Conservation (phyloP, 805 yeast species). For the Pichia gijzeniarum region DNA sequence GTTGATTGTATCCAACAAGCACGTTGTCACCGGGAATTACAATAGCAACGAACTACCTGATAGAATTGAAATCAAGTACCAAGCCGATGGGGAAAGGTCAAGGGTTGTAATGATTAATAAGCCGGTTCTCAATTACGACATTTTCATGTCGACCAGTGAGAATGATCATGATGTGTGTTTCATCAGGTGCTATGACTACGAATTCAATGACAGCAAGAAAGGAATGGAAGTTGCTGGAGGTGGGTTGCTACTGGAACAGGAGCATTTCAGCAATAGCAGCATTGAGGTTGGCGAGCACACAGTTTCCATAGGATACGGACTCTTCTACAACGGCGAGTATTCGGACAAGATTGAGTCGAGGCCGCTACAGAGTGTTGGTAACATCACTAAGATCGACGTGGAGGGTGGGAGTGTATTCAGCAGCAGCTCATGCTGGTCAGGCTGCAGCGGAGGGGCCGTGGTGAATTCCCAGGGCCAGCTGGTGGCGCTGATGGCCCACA, state of each 20-base stretch:
- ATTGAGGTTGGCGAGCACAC: conserved; percentile 16
- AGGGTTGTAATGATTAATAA: conserved; percentile 1
- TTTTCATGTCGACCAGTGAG: conserved; percentile 16
- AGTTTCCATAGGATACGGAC: conserved; percentile 35
- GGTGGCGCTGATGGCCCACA: conserved; percentile 39
- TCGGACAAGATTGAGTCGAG: neutral
- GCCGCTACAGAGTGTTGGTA: conserved; percentile 34
- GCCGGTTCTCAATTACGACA: conserved; percentile 10
- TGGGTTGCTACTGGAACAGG: neutral
- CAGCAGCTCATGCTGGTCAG: conserved; percentile 44
- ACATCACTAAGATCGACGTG: conserved; percentile 13
- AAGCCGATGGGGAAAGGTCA: neutral
- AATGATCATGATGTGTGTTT: conserved; percentile 1
- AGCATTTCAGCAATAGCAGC: neutral
- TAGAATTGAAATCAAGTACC: conserved; percentile 12
- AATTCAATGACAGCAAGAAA: neutral
- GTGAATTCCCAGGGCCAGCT: conserved; percentile 21
- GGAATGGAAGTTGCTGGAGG: conserved; percentile 4
- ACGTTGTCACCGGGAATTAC: conserved; percentile 27
- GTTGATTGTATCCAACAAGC: conserved; percentile 36
- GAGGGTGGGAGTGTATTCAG: conserved; percentile 27
- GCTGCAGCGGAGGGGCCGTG: conserved; percentile 45
- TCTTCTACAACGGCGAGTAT: conserved; percentile 21
- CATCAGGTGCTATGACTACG: conserved; percentile 3
- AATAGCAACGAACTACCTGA: conserved; percentile 11